Evolutionary conservation across 2,329 filamentous ascomycete species (phyloP).

Genomic region (Trichoderma hamatum): DNA sequence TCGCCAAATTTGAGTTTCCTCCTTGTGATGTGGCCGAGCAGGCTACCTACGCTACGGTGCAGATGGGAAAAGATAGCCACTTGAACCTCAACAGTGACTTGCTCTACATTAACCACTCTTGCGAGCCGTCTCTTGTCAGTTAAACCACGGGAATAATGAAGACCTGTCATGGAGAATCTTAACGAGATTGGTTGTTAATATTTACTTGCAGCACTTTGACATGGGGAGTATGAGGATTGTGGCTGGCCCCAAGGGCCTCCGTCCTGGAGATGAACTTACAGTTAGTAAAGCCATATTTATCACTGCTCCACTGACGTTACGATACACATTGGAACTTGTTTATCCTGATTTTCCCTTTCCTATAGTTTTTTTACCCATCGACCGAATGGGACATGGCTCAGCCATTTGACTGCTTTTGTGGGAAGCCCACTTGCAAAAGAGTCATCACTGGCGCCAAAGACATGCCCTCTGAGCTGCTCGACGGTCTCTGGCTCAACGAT

Average conservation of each 20-base stretch:
- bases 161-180: background rate
- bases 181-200: background rate
- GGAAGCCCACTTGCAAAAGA: slow-evolving; percentile 59
- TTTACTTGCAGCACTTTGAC: slow-evolving; percentile 58
- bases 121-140: slow-evolving; percentile 66
- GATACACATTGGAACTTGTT: background rate
- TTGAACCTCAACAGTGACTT: slow-evolving; percentile 67
- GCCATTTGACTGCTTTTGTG: slow-evolving; percentile 68
- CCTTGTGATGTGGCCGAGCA: slow-evolving; percentile 59
- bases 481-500: slow-evolving; percentile 63
- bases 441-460: slow-evolving; percentile 65
- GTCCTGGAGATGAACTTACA: slow-evolving; percentile 60
- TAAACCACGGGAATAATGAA: background rate
- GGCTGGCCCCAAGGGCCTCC: slow-evolving; percentile 59
- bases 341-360: background rate
- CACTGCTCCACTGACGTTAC: background rate
- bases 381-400: slow-evolving; percentile 77
- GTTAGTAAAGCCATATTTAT: slow-evolving; percentile 38
- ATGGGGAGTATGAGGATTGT: slow-evolving; percentile 59
- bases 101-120: slow-evolving; percentile 70
- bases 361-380: slow-evolving; percentile 72
- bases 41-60: slow-evolving; percentile 66
- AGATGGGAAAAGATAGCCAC: slow-evolving; percentile 59
- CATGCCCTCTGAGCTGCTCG: slow-evolving; percentile 58
- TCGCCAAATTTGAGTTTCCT: slow-evolving; percentile 67